These are phyloP conservation scores for Ceratocystis huliohia DNA, from an alignment of 2,329 filamentous ascomycete species.

Conservation along the genomic window DNA sequence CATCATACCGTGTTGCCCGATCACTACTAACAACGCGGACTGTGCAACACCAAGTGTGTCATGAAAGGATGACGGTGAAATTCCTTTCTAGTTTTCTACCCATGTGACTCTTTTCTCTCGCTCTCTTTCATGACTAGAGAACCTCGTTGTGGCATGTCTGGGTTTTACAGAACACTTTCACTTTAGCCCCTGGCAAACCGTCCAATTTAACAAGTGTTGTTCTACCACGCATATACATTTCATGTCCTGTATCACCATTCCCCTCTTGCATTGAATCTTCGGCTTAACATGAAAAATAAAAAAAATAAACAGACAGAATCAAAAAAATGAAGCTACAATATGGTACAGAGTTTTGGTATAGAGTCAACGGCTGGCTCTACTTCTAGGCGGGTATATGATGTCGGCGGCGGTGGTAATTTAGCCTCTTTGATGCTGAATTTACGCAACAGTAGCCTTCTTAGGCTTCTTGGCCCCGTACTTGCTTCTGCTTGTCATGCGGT, in stretches of 20 bases:
- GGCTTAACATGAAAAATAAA: not conserved
- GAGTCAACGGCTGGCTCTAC: not conserved
- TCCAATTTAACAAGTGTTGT: not conserved
- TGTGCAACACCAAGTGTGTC: no score
- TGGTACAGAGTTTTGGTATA: slow-evolving; percentile 13
- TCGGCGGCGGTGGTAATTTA: not conserved
- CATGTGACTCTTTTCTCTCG: no score
- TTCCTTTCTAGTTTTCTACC: no score
- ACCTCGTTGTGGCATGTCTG: no score
- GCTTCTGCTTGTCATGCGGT: slow-evolving; percentile 69
- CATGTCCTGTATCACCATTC: not conserved
- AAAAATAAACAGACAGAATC: not conserved
- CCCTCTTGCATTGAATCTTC: not conserved
- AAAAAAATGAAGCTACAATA: slow-evolving; percentile 13
- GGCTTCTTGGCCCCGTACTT: slow-evolving; percentile 99
- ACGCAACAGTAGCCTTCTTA: slow-evolving; percentile 57
- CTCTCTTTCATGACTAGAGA: no score
- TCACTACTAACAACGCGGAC: no score
- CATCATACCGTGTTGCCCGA: no score
- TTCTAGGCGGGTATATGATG: not conserved
- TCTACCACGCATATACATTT: not conserved
- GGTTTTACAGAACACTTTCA: not conserved
- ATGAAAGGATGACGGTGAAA: no score
- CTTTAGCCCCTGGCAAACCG: not conserved
- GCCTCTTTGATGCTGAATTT: slow-evolving; percentile 10